Conservation (phyloP, 176 grass and related monocot species). For the Zizania latifolia region DNA sequence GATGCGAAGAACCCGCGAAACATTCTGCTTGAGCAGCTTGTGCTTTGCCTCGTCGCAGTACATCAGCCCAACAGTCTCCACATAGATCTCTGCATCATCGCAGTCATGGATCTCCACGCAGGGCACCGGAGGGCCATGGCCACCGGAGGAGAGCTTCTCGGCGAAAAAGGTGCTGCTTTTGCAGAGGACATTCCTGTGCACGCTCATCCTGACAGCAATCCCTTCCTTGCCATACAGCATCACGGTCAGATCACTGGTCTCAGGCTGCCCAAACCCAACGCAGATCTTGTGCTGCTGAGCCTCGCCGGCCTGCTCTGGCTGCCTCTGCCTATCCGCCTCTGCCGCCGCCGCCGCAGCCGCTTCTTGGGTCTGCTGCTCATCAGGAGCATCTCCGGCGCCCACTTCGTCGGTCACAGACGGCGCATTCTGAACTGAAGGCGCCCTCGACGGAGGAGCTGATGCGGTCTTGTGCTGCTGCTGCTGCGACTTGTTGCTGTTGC, state of each 20-base stretch:
- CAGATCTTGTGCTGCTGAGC: constrained; percentile 47
- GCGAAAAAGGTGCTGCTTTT: constrained; percentile 61
- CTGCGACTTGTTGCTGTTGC: not conserved
- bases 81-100: constrained; percentile 58
- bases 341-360: not conserved
- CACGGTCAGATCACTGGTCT: constrained; percentile 73
- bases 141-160: constrained; percentile 34
- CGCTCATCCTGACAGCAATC: constrained; percentile 64
- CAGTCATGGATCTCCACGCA: constrained; percentile 54
- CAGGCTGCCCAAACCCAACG: constrained; percentile 70
- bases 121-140: not conserved
- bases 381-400: not conserved
- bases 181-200: constrained; percentile 56
- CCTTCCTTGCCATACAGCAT: constrained; percentile 67
- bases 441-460: constrained; percentile 23
- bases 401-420: constrained; percentile 30
- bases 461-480: constrained; percentile 21
- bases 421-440: constrained; percentile 30
- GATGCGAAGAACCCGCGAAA: constrained; percentile 52
- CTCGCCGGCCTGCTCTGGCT: no score
- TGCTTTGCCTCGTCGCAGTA: constrained; percentile 54
- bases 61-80: constrained; percentile 62
- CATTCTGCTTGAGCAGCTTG: constrained; percentile 55
- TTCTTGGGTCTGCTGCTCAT: not conserved
- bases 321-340: not conserved